Base-by-base conservation (phyloP, 495 filamentous ascomycete species). In the Parathielavia appendiculata region DNA sequence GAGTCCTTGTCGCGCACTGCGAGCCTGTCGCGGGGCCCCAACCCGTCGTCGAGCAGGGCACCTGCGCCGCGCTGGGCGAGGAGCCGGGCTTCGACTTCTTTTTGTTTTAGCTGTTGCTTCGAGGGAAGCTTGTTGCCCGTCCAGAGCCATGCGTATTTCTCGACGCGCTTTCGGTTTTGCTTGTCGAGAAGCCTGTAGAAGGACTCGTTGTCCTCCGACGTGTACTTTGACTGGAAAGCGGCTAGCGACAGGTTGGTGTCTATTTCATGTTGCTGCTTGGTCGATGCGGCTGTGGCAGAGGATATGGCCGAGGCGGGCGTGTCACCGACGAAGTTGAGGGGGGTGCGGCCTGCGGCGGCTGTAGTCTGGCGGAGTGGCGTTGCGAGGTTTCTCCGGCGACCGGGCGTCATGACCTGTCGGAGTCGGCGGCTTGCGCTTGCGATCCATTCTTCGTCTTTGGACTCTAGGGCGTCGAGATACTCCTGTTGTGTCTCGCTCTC, bases 171-270 rank as follows among this genome's bases (percentile, higher is more conserved):
- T 26, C 82, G 78, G 66, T 97, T 98, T 63, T 96, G 90, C 68
- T 87, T 90, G 73, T 98, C 93, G 13, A 98, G 75, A 1, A 97
- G 77, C 65, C 86, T 87, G 72, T 95, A 92, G 76, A 98, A 97
- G 50, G 86, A 90, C 65, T 96, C 92, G 66, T 97, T 97, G 70
- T 98, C 93, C 72, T 98, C 93, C 62, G 88, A 93, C 5, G 92
- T 97, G 71, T 96, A 97, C 65, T 89, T 90, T 7, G 88, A 80
- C 63, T 97, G 93, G 65, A 97, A 98, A 4, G 86, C 82, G 48
- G 83, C 78, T 11, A 98, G 81, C 48, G 85, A 88, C 73, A 97
- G 84, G 64, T 84, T 87, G 13, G 87, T 87, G 69, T 97, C 89
- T 34, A 92, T 44, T 4, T 76, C n/a, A 76, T 68, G 48, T 77